phyloP scores from a whole-genome alignment of 2,329 filamentous ascomycete species.

The Botrytis tulipae region DNA sequence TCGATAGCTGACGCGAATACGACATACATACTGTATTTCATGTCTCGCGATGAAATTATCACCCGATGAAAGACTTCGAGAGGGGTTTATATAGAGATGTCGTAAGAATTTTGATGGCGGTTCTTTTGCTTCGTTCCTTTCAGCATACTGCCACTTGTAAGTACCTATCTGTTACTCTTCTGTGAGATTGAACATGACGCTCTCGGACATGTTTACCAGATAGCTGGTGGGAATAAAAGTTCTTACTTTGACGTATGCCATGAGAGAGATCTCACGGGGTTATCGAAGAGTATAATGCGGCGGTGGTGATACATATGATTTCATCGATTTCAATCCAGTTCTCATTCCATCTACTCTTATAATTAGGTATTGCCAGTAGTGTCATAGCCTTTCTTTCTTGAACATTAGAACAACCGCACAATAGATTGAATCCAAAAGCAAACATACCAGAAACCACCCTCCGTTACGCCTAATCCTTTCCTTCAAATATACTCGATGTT shows the following conservation, averaged over 20 bases:
- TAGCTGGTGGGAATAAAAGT: not conserved
- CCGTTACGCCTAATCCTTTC: not conserved
- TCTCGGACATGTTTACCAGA: not conserved
- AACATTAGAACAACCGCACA: not conserved
- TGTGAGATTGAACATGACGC: not conserved
- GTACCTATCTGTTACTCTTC: not conserved
- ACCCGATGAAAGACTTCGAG: too few relatives aligned
- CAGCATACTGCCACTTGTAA: not conserved
- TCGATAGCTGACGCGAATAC: too few relatives aligned
- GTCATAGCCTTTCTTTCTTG: not conserved
- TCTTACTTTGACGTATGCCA: too few relatives aligned
- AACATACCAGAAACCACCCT: not conserved
- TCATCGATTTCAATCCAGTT: not conserved
- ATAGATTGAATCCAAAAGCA: not conserved
- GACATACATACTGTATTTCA: too few relatives aligned
- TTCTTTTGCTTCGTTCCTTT: not conserved
- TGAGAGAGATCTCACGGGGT: not conserved
- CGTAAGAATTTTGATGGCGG: too few relatives aligned
- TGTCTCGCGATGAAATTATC: too few relatives aligned
- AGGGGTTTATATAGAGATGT: not conserved
- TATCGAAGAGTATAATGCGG: not conserved
- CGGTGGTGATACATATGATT: not conserved
- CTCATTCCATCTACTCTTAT: not conserved
- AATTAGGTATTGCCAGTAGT: not conserved
- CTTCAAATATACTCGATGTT: not conserved